Base-by-base conservation (phyloP, 495 filamentous ascomycete species). In the Amniculicola lignicola region DNA sequence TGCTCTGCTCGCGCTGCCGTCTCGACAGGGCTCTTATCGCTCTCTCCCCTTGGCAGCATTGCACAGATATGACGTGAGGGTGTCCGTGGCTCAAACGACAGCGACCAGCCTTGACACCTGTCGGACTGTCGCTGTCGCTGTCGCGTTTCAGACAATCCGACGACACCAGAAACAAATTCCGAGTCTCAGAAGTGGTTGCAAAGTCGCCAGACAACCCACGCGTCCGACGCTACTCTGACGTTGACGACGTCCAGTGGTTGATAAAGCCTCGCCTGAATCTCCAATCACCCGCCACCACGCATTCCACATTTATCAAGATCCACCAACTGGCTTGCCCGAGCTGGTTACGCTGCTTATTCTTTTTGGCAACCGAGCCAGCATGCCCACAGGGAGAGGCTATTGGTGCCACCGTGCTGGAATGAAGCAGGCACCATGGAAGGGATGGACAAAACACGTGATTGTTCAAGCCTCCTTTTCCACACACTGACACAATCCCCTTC, bases 211-310 rank as follows among this genome's bases (percentile, higher is more conserved):
- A 31, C 46, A 50, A 50, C 15, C 46, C 28, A 18, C 31, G 16
- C 33, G 15, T 9, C 37, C 19, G n/a, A n/a, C 44, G 46, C 46
- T 37, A 3, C 21, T 27, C 41, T 25, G 28, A 23, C 46, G 28
- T 31, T 50, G 46, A 28, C 25, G 29, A 36, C 46, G 29, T 28
- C 38, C 12, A 9, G 46, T 21, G 18, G 46, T 50, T 36, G 46
- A 50, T 50, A 37, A 3, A 4, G 28, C 29, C 22, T 22, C 37
- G 15, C 38, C 31, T 21, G 46, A 19, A 21, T 14, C 21, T 10
- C 46, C 46, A 50, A 50, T 50, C 46, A 47, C 23, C 3, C 22
- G 28, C 24, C 15, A 16, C 28, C 3, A 14, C 15, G 29, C 16
- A 28, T 10, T 25, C 28, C 12, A 36, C 5, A 47, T 28, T 21